A percentile compares a stretch with the other conserved stretches of the same genome.
Conservation (phyloP, 345 rosid genomes). For the Citrus hindsii region DNA sequence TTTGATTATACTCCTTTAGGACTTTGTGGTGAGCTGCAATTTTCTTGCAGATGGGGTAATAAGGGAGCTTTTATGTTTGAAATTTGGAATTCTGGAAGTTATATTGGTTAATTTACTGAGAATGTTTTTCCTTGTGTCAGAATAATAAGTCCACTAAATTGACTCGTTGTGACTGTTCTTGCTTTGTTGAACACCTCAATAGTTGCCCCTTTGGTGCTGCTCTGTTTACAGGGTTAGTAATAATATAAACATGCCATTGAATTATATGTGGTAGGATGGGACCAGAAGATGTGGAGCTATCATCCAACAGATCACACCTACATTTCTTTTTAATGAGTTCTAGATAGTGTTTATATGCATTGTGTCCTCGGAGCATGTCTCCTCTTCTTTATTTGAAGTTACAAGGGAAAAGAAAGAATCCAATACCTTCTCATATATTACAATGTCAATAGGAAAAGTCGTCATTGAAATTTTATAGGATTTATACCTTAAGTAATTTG, state of each 20-base stretch:
- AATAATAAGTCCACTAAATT: background rate
- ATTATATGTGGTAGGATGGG: background rate
- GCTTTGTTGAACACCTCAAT: background rate
- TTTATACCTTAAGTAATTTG: background rate
- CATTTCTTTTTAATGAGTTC: background rate
- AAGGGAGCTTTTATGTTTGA: slow-evolving; percentile 12
- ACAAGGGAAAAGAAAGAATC: background rate
- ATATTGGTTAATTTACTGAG: background rate
- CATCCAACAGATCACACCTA: background rate
- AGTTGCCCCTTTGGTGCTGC: background rate
- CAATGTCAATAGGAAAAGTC: background rate
- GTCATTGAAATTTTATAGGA: background rate
- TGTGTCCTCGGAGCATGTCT: background rate
- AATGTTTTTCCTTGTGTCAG: background rate
- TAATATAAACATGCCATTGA: background rate
- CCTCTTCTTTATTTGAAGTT: background rate
- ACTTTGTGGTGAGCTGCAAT: slow-evolving; percentile 16
- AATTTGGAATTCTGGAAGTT: background rate
- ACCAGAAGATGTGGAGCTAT: background rate
- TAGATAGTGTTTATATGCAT: background rate
- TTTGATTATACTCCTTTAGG: slow-evolving; percentile 16
- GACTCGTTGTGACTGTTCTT: background rate
- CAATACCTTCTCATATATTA: background rate
- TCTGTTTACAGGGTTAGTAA: background rate
- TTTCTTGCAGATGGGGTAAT: slow-evolving; percentile 15